Evolutionary conservation across 306 rosid genomes (phyloP).

Genomic region (Begonia fuchsioides): DNA sequence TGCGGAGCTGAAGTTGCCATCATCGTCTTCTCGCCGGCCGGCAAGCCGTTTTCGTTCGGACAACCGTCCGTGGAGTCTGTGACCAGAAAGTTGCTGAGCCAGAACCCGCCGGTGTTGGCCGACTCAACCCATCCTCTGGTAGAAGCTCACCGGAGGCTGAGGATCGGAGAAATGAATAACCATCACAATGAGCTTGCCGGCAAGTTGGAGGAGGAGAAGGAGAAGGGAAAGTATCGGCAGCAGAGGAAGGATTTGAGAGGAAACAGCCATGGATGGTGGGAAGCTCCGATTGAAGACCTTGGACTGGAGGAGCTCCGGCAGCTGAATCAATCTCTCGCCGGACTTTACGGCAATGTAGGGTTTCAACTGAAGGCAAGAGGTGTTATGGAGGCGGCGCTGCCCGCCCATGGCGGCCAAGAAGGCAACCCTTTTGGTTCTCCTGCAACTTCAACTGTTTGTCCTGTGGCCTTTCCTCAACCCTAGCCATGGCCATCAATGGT

Average conservation of each 20-base stretch:
- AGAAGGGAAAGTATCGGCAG: conserved; percentile 3
- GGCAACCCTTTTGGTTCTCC: too few relatives aligned
- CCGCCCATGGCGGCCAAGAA: too few relatives aligned
- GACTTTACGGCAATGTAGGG: not conserved
- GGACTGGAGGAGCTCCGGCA: conserved; percentile 5
- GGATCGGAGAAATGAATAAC: conserved; percentile 11
- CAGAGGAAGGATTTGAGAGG: not conserved
- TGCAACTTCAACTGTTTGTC: too few relatives aligned
- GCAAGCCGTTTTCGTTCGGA: conserved; percentile 20
- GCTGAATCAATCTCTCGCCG: not conserved
- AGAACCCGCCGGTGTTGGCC: not conserved
- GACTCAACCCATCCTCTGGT: conserved; percentile 6
- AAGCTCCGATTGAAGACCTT: conserved; percentile 20
- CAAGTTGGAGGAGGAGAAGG: conserved; percentile 9
- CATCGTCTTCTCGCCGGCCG: conserved; percentile 17
- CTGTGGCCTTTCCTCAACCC: too few relatives aligned
- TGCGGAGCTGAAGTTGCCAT: too few relatives aligned
- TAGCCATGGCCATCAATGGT: too few relatives aligned
- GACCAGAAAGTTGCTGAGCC: conserved; percentile 1
- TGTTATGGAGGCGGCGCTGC: not conserved
- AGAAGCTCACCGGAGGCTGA: conserved; percentile 9
- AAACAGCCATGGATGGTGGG: not conserved
- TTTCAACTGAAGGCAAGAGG: conserved; percentile 7
- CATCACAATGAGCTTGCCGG: conserved; percentile 7
- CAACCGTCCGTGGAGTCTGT: conserved; percentile 16